Conservation (phyloP, 257 asterid genomes). For the Solanum appendiculatum region DNA sequence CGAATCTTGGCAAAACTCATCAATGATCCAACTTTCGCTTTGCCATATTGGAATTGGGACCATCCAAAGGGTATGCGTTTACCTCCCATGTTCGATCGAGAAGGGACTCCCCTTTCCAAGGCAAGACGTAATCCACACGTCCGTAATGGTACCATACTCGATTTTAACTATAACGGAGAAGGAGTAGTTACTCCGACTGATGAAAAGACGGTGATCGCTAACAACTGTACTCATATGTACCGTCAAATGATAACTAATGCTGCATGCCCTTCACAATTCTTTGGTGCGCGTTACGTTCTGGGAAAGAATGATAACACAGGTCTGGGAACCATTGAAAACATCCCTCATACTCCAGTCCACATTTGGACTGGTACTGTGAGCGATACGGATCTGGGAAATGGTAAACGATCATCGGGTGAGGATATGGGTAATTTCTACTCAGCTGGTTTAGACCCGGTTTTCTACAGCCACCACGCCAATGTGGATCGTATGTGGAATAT, state of each 20-base stretch:
- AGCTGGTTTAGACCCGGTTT: slow-evolving; percentile 1
- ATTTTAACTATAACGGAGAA: no score
- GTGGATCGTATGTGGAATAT: slow-evolving; percentile 9
- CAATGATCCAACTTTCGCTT: slow-evolving; percentile 5
- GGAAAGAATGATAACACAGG: neutral
- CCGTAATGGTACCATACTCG: neutral
- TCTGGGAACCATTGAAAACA: neutral
- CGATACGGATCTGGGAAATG: fast-evolving
- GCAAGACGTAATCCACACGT: neutral
- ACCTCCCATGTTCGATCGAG: neutral
- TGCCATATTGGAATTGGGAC: neutral
- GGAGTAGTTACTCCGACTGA: neutral
- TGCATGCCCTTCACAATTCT: neutral
- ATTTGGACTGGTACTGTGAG: neutral
- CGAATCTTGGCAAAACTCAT: slow-evolving; percentile 14
- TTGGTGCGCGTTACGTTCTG: neutral
- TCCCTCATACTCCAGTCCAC: neutral
- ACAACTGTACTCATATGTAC: neutral
- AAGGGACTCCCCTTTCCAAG: neutral
- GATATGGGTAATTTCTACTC: slow-evolving; percentile 15
- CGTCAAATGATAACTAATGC: neutral
- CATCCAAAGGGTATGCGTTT: slow-evolving; percentile 7
- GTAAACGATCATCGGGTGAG: neutral
- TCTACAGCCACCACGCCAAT: slow-evolving; percentile 2
- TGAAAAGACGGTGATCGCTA: neutral